Evolutionary conservation across 2,329 filamentous ascomycete species (phyloP).

Genomic region (Colletotrichum tofieldiae): DNA sequence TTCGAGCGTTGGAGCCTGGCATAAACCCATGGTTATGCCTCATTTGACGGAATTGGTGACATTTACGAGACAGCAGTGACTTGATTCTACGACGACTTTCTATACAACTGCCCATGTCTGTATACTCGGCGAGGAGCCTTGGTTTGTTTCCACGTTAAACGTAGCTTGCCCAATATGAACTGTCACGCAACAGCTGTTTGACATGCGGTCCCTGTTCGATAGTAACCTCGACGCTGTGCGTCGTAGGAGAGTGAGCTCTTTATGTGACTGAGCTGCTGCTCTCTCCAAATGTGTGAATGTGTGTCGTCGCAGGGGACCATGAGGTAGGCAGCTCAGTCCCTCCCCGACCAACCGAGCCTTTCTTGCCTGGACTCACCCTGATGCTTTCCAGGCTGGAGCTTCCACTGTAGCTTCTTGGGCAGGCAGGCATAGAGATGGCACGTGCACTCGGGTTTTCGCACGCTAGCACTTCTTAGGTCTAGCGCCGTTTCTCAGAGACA

Average conservation of each 20-base stretch:
- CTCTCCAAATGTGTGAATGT: not conserved
- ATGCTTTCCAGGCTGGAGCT: not conserved
- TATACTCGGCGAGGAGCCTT: not conserved
- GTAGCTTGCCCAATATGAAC: not conserved
- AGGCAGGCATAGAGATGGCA: constrained; percentile 21
- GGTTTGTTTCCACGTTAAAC: not conserved
- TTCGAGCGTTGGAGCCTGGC: no score
- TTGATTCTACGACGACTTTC: not conserved
- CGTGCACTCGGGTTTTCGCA: constrained; percentile 19
- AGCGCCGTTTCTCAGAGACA: constrained; percentile 33
- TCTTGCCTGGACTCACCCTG: not conserved
- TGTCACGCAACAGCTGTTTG: not conserved
- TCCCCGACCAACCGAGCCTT: not conserved
- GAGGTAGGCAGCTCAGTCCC: not conserved
- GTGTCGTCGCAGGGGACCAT: not conserved
- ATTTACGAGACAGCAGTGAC: not conserved
- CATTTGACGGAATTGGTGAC: not conserved
- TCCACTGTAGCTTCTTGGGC: not conserved
- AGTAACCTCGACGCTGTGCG: not conserved
- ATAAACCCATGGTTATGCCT: not conserved
- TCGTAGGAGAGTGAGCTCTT: no score
- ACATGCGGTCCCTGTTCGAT: not conserved
- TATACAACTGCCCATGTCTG: no score
- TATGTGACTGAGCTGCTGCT: not conserved
- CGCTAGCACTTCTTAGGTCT: constrained; percentile 17